Conservation (phyloP, 1,284 basidiomycete genomes). For the Mycosarcoma mackinlayi region DNA sequence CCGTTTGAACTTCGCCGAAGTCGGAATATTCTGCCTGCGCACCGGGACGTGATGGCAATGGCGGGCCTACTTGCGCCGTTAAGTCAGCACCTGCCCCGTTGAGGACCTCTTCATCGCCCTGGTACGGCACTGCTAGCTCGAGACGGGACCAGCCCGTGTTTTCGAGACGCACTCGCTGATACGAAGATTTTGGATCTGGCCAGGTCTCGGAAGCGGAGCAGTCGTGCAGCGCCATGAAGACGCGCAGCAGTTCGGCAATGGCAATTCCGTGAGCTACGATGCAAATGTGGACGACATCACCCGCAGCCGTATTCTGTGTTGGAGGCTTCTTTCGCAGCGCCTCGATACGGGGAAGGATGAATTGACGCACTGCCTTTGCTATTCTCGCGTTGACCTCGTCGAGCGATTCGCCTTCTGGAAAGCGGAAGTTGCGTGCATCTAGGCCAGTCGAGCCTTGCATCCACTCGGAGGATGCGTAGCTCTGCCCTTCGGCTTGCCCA, state of each 20-base stretch:
- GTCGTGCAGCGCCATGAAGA: conserved; percentile 58
- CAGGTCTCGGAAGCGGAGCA: conserved; percentile 49
- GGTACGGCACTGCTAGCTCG: conserved; percentile 66
- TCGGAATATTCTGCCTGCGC: conserved; percentile 21
- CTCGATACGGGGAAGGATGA: conserved; percentile 75
- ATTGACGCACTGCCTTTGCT: conserved; percentile 73
- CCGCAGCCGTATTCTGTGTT: conserved; percentile 6
- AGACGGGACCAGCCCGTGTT: conserved; percentile 72
- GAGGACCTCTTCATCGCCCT: conserved; percentile 5
- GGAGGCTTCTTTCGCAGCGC: conserved; percentile 38
- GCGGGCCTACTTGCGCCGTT: not conserved
- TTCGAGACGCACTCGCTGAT: conserved; percentile 70
- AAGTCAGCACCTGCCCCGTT: not conserved
- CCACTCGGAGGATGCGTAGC: conserved; percentile 69
- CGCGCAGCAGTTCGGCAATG: conserved; percentile 73
- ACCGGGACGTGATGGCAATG: not conserved
- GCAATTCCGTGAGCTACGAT: conserved; percentile 84
- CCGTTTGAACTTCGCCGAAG: conserved; percentile 35
- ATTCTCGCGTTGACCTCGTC: conserved; percentile 78
- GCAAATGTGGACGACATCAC: conserved; percentile 73
- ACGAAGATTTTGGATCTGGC: conserved; percentile 64
- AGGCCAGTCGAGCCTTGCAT: conserved; percentile 51
- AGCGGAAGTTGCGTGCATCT: conserved; percentile 73
- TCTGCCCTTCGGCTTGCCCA: conserved; percentile 79
- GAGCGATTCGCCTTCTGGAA: conserved; percentile 79